phyloP scores from a whole-genome alignment of 441 rosid species.

The Metrosideros polymorpha region DNA sequence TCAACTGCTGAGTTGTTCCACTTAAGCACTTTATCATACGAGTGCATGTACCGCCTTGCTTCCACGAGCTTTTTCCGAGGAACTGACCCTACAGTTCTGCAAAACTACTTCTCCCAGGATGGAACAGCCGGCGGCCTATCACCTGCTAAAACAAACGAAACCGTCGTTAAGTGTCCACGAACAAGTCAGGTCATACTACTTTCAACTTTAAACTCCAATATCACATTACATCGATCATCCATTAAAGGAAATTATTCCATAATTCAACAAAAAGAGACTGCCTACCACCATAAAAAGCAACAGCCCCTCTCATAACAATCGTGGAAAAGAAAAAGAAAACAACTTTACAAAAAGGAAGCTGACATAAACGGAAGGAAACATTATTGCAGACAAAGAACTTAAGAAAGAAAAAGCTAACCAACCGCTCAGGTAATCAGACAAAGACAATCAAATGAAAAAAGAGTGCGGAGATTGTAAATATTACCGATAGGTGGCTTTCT shows the following conservation, averaged over 20 bases:
- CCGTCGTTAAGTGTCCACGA: background rate
- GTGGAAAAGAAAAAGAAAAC: background rate
- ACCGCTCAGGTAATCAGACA: background rate
- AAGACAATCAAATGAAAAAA: background rate
- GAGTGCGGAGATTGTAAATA: background rate
- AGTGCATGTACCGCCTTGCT: slow-evolving; percentile 43
- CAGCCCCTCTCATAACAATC: background rate
- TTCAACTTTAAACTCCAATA: background rate
- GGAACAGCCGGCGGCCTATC: slow-evolving; percentile 47
- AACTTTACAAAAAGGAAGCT: too few relatives aligned
- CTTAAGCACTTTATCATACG: slow-evolving; percentile 38
- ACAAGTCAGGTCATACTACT: background rate
- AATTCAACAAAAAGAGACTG: background rate
- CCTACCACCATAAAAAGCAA: background rate
- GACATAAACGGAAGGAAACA: background rate
- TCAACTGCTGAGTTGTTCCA: slow-evolving; percentile 58
- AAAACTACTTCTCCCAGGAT: slow-evolving; percentile 56
- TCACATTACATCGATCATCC: background rate
- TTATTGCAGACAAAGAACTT: background rate
- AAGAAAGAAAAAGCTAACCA: background rate
- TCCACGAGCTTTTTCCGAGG: slow-evolving; percentile 53
- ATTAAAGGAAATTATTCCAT: background rate
- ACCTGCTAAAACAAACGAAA: slow-evolving; percentile 9
- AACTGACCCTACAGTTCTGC: slow-evolving; percentile 34
- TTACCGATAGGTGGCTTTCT: slow-evolving; percentile 48